Evolutionary conservation across 495 filamentous ascomycete species (phyloP).

Genomic region (Staphylotrichum longicolle): DNA sequence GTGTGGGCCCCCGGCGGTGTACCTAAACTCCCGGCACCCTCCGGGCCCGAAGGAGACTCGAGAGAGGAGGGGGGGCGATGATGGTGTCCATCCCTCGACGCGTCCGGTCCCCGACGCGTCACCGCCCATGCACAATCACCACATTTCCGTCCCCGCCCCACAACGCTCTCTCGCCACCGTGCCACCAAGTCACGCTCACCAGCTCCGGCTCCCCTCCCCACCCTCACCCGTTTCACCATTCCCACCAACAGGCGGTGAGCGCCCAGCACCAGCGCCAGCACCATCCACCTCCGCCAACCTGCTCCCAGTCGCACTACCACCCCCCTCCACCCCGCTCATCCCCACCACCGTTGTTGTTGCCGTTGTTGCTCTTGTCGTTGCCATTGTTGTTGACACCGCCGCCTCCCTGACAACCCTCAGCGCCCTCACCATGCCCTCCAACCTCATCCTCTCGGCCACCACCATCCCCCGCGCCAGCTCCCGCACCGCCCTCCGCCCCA

Average conservation of each 20-base stretch:
- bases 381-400: too few relatives aligned
- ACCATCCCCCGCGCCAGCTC: slow-evolving; percentile 76
- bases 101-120: slow-evolving; percentile 1
- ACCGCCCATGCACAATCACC: neutral
- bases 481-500: slow-evolving; percentile 69
- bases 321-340: neutral
- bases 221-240: neutral
- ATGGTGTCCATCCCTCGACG: neutral
- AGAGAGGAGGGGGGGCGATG: too few relatives aligned
- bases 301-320: neutral
- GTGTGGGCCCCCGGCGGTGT: neutral
- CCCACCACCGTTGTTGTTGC: neutral
- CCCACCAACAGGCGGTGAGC: slow-evolving; percentile 3
- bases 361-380: too few relatives aligned
- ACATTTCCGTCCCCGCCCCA: neutral
- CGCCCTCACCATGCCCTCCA: slow-evolving; percentile 79
- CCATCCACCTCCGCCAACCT: too few relatives aligned
- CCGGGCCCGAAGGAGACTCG: neutral
- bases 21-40: neutral
- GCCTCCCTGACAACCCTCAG: slow-evolving; percentile 52
- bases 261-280: neutral
- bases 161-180: neutral
- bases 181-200: neutral
- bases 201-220: slow-evolving; percentile 4
- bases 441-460: slow-evolving; percentile 69